Evolutionary conservation across 345 rosid species (phyloP).

Genomic region (Trapa incisa): DNA sequence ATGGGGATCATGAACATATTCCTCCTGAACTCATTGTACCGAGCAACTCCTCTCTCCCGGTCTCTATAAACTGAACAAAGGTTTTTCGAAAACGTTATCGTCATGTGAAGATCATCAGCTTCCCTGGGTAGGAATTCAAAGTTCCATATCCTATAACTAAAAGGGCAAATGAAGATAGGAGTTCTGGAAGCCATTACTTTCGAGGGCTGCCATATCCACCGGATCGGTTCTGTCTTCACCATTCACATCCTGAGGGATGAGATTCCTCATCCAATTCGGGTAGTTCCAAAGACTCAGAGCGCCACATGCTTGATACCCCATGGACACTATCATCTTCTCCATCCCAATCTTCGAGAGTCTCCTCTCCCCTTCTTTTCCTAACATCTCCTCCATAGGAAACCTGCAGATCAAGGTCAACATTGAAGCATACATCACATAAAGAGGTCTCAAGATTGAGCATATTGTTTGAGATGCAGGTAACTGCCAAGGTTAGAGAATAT

Average conservation of each 20-base stretch:
- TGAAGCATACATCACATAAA: not conserved
- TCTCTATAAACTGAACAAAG: constrained; percentile 49
- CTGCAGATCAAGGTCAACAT: constrained; percentile 13
- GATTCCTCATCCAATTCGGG: constrained; percentile 67
- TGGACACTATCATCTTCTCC: constrained; percentile 53
- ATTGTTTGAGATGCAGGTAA: not conserved
- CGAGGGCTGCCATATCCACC: constrained; percentile 66
- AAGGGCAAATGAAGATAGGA: not conserved
- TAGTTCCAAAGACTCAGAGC: constrained; percentile 61
- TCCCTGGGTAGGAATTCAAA: too few relatives aligned
- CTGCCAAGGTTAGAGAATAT: not conserved
- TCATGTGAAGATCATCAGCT: too few relatives aligned
- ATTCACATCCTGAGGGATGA: constrained; percentile 46
- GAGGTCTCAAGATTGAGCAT: not conserved
- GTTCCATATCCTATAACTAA: not conserved
- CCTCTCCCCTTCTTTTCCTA: constrained; percentile 38
- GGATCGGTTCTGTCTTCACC: constrained; percentile 49
- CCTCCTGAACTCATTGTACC: constrained; percentile 59
- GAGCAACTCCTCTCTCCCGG: constrained; percentile 52
- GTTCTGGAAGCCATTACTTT: constrained; percentile 24
- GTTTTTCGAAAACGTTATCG: too few relatives aligned
- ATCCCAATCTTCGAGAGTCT: constrained; percentile 37
- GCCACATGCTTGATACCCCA: constrained; percentile 67
- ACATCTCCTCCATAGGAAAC: constrained; percentile 45
- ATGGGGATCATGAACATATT: constrained; percentile 59